These are phyloP conservation scores for Kandelia obovata DNA, from an alignment of 345 rosid genomes.

Conservation along the genomic window DNA sequence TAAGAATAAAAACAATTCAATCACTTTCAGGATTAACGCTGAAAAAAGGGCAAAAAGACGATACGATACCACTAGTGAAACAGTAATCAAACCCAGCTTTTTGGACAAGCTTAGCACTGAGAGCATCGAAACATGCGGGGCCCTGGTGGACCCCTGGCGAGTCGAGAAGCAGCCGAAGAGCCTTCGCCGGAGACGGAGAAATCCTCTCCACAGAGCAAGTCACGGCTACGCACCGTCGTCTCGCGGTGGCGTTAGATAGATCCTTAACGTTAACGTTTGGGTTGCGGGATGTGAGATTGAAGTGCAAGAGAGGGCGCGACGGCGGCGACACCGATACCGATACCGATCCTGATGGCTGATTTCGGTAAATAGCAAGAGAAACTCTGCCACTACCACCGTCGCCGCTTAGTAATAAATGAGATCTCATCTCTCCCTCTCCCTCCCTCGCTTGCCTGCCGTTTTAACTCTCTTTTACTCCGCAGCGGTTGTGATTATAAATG, in stretches of 20 bases:
- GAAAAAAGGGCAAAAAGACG: not conserved
- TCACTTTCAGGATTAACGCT: not conserved
- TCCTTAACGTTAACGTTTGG: not conserved
- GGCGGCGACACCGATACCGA: not conserved
- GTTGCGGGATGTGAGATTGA: not conserved
- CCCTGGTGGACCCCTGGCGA: constrained; percentile 79
- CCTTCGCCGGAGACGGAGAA: constrained; percentile 31
- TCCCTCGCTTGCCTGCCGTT: too few species aligned
- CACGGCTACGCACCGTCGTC: not conserved
- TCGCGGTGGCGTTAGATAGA: not conserved
- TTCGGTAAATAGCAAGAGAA: not conserved
- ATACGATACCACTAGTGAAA: constrained; percentile 65
- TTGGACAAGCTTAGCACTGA: constrained; percentile 81
- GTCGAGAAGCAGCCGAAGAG: constrained; percentile 55
- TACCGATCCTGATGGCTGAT: not conserved
- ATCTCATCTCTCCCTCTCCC: too few species aligned
- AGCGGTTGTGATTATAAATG: too few species aligned
- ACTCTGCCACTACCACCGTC: not conserved
- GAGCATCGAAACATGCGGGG: constrained; percentile 95
- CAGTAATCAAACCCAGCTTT: constrained; percentile 69
- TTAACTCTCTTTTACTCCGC: too few species aligned
- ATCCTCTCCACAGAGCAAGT: constrained; percentile 5
- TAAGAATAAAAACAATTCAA: not conserved
- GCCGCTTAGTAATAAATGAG: too few species aligned
- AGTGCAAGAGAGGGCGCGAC: too few species aligned